Percentiles rank a stretch among this genome's conserved stretches.
Evolutionary conservation across 2,329 filamentous ascomycete genomes (phyloP).

Genomic region (Bipolaris bicolor): DNA sequence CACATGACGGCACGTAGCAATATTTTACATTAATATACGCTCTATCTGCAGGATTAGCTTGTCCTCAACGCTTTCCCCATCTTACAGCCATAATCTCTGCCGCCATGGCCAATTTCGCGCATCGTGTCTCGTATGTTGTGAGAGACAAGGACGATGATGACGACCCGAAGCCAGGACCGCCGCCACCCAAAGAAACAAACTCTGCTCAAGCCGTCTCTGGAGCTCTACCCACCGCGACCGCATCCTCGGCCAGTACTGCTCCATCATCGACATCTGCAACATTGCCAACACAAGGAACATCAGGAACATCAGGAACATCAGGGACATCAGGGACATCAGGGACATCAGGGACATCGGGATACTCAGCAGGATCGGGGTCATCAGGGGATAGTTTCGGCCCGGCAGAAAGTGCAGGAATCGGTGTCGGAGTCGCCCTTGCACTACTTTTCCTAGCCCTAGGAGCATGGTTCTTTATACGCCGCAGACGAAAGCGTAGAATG

Average conservation of each 20-base stretch:
- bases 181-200: not conserved
- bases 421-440: constrained; percentile 22
- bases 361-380: not conserved
- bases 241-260: not conserved
- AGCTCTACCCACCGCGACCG: not conserved
- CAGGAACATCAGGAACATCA: not conserved
- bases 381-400: constrained; percentile 7
- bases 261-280: not conserved
- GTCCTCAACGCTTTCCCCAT: not conserved
- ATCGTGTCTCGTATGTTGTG: not conserved
- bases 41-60: not conserved
- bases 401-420: constrained; percentile 26
- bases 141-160: constrained; percentile 22
- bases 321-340: not conserved
- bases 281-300: not conserved
- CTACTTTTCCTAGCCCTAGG: constrained; percentile 19
- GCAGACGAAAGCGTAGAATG: constrained; percentile 11
- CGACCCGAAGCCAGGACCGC: constrained; percentile 6
- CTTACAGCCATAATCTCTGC: not conserved
- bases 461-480: constrained; percentile 21
- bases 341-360: not conserved
- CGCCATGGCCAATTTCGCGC: not conserved
- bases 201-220: not conserved
- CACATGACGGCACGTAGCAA: not conserved
- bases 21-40: not conserved